These are phyloP conservation scores for Mortierella sp. DNA, from an alignment of 371 early-diverging fungal species.

Conservation along the genomic window DNA sequence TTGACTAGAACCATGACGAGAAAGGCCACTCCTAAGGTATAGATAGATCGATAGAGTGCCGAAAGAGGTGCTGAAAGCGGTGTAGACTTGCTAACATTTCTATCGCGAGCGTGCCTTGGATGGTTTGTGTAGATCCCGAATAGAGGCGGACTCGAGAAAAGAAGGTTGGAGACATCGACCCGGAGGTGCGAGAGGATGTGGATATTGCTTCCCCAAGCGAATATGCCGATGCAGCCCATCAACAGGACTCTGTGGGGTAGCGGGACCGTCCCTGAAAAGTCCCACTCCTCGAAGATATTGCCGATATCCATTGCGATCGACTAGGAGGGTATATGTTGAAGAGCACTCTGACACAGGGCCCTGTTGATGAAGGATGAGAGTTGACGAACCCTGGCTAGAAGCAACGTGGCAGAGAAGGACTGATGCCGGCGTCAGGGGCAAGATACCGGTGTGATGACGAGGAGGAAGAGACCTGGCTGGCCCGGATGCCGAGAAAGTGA, in stretches of 20 bases:
- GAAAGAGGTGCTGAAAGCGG: constrained; percentile 37
- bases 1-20: constrained; percentile 44
- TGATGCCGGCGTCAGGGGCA: neutral
- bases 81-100: constrained; percentile 26
- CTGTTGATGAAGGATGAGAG: neutral
- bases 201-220: constrained; percentile 82
- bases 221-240: constrained; percentile 77
- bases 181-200: constrained; percentile 66
- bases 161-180: constrained; percentile 68
- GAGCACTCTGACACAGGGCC: neutral
- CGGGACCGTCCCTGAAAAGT: constrained; percentile 60
- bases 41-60: constrained; percentile 44
- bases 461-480: neutral
- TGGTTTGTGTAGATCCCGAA: constrained; percentile 47
- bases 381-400: neutral
- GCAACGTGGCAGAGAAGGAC: neutral
- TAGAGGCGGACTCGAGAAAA: constrained; percentile 59
- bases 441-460: neutral
- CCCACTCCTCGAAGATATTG: constrained; percentile 55
- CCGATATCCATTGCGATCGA: constrained; percentile 46
- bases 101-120: constrained; percentile 34
- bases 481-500: neutral
- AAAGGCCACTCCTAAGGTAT: constrained; percentile 40
- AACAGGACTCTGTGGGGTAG: constrained; percentile 75
- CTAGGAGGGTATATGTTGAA: neutral